Evolutionary conservation across 2,329 filamentous ascomycete genomes (phyloP), one percentile per base, ranked within the genome.

Genomic region (Diplodia seriata): DNA sequence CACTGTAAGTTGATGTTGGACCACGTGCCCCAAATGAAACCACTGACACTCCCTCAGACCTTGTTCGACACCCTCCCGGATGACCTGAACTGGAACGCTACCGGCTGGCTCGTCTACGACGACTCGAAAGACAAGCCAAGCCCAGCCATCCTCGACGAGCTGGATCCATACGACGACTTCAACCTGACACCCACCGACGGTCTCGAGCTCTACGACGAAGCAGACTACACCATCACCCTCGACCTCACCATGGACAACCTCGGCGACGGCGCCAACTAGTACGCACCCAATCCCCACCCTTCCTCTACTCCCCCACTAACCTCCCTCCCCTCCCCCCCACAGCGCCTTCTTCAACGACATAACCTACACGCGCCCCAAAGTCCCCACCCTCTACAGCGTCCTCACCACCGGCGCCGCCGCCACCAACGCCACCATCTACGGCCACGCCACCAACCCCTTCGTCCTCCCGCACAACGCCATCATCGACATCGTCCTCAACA

Each of bases 361-460:
- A 70, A 92, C 91, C 36, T 97, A 94, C 77, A 85, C 86, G 3
- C 67, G 80, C 0, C 92, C 91, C 57, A 91, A 92, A 75, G 92
- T 96, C 0, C 93, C 93, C 0, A 89, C 90, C 0, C 83, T 97
- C 0, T 96, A 93, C 82, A 92, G 90, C 0, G 91, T 85, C 1
- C 82, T 96, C 3, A 88, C 86, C 2, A 85, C 87, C 40, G 81
- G 82, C n/a, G 77, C 80, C 6, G 85, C 84, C 69, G 77, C 78
- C 2, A 78, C 78, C 3, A 79, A 83, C 68, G 20, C 53, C 7
- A 8, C n/a, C 2, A 77, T 82, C 23, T 83, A 85, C 69, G 87
- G 86, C 23, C 77, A 82, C 14, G 85, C 87, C 74, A 82, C 82
- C 3, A 81, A 83, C 51, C 80, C 84, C 1, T 85, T 92, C 72